Conservation (phyloP, 1,139 yeast species). For the Geotrichum phurueaensis region DNA sequence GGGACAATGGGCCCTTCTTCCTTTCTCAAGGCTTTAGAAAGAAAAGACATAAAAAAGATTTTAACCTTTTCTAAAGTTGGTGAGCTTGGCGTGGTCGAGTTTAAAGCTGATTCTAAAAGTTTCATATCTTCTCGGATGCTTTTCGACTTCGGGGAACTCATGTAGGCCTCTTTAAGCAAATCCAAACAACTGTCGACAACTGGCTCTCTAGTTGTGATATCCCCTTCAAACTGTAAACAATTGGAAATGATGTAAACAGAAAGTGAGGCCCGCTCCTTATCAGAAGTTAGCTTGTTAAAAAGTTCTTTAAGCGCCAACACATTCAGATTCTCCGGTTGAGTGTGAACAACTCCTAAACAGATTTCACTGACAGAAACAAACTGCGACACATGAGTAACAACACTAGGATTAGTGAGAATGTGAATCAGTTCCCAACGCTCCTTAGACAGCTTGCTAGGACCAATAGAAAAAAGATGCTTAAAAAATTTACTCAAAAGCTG, state of each 20-base stretch:
- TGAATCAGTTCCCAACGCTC: slow-evolving; percentile 1
- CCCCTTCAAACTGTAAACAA: background rate
- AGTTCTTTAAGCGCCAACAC: background rate
- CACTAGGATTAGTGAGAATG: slow-evolving; percentile 5
- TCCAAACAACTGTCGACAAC: slow-evolving; percentile 1
- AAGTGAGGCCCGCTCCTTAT: slow-evolving; percentile 1
- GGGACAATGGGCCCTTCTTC: background rate
- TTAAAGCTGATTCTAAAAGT: background rate
- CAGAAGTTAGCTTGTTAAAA: background rate
- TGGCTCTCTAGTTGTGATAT: background rate
- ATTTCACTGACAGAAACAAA: slow-evolving; percentile 6
- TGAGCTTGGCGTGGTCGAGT: background rate
- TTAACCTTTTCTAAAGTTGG: background rate
- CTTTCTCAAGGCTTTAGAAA: background rate
- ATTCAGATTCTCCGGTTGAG: background rate
- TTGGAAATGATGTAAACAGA: slow-evolving; percentile 4
- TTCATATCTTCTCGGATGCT: slow-evolving; percentile 1
- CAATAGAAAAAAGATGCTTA: background rate
- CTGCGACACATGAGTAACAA: slow-evolving; percentile 4
- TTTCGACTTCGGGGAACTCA: background rate
- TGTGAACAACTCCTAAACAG: background rate
- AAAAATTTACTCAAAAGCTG: slow-evolving; percentile 2
- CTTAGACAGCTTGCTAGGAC: background rate
- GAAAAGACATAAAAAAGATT: background rate
- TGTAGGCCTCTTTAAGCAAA: background rate